A percentile compares a stretch with the other conserved stretches of the same genome.
phyloP scores from a whole-genome alignment of 768 basidiomycete species.

The Rossbeevera mucosa region DNA sequence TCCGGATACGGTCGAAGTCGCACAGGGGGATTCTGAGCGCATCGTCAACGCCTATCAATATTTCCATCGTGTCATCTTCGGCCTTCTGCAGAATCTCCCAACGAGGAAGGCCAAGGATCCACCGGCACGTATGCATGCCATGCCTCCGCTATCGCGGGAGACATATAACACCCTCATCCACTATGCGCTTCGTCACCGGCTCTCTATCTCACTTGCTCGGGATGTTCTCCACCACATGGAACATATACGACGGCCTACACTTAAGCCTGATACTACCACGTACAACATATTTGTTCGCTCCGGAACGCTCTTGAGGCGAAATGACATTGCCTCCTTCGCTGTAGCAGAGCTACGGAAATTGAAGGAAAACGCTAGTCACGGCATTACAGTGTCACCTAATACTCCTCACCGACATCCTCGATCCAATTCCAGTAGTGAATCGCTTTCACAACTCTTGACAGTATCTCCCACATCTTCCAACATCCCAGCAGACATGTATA shows the following conservation, averaged over 20 bases:
- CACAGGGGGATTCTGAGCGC: conserved; percentile 18
- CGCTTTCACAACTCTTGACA: conserved; percentile 12
- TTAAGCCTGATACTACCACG: conserved; percentile 47
- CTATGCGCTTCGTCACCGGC: conserved; percentile 60
- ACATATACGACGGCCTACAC: conserved; percentile 33
- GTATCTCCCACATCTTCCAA: conserved; percentile 13
- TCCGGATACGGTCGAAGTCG: conserved; percentile 37
- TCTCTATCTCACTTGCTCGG: conserved; percentile 45
- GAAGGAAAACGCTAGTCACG: conserved; percentile 19
- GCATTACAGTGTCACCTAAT: conserved; percentile 19
- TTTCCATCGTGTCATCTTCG: conserved; percentile 44
- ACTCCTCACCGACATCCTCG: not conserved
- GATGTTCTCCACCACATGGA: conserved; percentile 55
- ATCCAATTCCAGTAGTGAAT: not conserved
- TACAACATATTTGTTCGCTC: conserved; percentile 58
- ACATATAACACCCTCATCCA: conserved; percentile 62
- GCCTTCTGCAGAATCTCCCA: conserved; percentile 36
- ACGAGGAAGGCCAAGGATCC: conserved; percentile 21
- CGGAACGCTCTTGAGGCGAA: conserved; percentile 45
- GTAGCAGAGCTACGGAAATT: conserved; percentile 32
- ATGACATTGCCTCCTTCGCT: conserved; percentile 38
- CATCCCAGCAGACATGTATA: conserved; percentile 38
- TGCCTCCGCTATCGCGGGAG: conserved; percentile 35
- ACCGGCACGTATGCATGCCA: conserved; percentile 8
- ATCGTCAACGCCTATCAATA: conserved; percentile 42